A percentile compares a stretch with the other conserved stretches of the same genome.
Evolutionary conservation across 257 asterid genomes (phyloP).

Genomic region (Primulina tabacum): DNA sequence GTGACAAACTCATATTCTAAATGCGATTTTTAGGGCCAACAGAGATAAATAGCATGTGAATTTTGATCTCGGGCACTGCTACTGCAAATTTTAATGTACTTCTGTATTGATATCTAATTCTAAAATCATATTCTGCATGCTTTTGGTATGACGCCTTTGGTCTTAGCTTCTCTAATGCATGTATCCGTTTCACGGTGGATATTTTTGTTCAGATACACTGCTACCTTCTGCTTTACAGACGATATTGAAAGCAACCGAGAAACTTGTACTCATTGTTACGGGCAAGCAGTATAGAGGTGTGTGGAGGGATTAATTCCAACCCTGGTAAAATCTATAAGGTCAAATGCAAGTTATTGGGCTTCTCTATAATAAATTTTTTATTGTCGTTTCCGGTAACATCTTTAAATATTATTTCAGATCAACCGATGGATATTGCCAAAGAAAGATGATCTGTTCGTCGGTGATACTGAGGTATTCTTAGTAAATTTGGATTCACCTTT

Average conservation of each 20-base stretch:
- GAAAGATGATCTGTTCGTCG: no score
- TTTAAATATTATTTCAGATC: conserved; percentile 33
- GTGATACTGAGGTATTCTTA: no score
- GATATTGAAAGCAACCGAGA: conserved; percentile 55
- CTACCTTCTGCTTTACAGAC: conserved; percentile 60
- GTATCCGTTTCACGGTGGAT: conserved; percentile 29
- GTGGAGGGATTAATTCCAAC: conserved; percentile 71
- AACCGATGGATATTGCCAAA: conserved; percentile 37
- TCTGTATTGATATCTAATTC: background rate
- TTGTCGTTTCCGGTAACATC: conserved; percentile 1
- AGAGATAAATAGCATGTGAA: background rate
- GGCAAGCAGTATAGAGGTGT: conserved; percentile 46
- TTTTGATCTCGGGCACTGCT: background rate
- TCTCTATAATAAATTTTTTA: background rate
- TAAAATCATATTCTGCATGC: conserved; percentile 13
- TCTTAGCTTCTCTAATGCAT: conserved; percentile 15
- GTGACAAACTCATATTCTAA: conserved; percentile 20
- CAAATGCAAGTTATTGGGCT: conserved; percentile 23
- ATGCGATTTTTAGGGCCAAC: background rate
- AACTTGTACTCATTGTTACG: conserved; percentile 50
- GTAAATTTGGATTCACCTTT: conserved; percentile 12
- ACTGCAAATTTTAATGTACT: background rate
- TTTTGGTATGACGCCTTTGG: conserved; percentile 18
- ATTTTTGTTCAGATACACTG: conserved; percentile 48
- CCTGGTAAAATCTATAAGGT: conserved; percentile 60